phyloP scores from a whole-genome alignment of 345 rosid species.

The Lepidium aucheri region DNA sequence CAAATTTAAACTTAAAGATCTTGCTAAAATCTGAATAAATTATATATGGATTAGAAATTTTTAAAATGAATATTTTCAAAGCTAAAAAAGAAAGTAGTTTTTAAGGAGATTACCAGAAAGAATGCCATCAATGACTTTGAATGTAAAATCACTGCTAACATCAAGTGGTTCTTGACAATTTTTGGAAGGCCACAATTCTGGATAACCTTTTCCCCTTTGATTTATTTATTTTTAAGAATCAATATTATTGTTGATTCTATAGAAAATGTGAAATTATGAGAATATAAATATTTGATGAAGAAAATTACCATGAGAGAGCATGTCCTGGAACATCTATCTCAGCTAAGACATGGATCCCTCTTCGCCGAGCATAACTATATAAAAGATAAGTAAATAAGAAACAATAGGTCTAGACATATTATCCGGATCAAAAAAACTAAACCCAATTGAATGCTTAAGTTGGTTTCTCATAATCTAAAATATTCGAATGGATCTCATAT shows the following conservation, averaged over 20 bases:
- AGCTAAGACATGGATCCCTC: constrained; percentile 61
- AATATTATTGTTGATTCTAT: not conserved
- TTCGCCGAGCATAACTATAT: constrained; percentile 46
- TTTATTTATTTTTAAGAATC: not conserved
- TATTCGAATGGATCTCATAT: too few relatives aligned
- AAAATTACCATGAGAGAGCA: constrained; percentile 53
- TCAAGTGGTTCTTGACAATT: constrained; percentile 64
- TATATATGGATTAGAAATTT: not conserved
- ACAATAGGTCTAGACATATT: too few relatives aligned
- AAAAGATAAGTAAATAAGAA: too few relatives aligned
- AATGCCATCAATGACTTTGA: constrained; percentile 63
- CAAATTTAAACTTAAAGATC: constrained; percentile 60
- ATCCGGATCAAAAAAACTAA: too few relatives aligned
- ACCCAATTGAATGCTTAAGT: too few relatives aligned
- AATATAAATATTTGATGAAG: not conserved
- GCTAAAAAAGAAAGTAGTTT: not conserved
- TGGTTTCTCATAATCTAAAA: too few relatives aligned
- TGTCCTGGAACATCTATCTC: constrained; percentile 82
- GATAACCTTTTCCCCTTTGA: constrained; percentile 60
- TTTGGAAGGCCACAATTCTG: constrained; percentile 68
- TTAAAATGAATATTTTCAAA: not conserved
- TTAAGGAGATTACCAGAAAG: constrained; percentile 45
- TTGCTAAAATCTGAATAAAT: constrained; percentile 56
- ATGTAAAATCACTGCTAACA: constrained; percentile 60
- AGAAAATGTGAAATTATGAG: not conserved